phyloP scores from a whole-genome alignment of 768 basidiomycete genomes.

The Boletellus ananiceps region DNA sequence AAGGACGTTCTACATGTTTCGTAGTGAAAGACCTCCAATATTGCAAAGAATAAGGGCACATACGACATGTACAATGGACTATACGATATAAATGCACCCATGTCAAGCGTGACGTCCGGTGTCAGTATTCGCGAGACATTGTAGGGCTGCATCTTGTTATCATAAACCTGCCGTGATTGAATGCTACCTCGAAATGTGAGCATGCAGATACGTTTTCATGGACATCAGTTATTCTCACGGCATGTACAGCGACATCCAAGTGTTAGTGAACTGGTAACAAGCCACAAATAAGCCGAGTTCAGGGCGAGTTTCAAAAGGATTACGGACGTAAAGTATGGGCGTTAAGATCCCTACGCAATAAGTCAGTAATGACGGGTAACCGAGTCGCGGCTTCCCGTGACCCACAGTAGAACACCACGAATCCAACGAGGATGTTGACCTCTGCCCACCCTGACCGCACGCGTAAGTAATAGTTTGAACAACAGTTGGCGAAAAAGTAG shows the following conservation, averaged over 20 bases:
- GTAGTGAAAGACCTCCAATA: slow-evolving; percentile 7
- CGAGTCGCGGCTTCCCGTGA: not conserved
- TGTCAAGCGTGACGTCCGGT: slow-evolving; percentile 47
- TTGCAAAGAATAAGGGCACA: slow-evolving; percentile 1
- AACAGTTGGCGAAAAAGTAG: not conserved
- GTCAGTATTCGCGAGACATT: slow-evolving; percentile 57
- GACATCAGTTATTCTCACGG: slow-evolving; percentile 37
- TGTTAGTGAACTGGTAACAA: slow-evolving; percentile 51
- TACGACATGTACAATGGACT: slow-evolving; percentile 57
- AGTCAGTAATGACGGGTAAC: not conserved
- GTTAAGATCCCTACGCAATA: slow-evolving; percentile 26
- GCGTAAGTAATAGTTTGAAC: not conserved
- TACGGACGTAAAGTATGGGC: slow-evolving; percentile 44
- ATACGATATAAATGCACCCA: slow-evolving; percentile 49
- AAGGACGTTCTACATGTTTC: slow-evolving; percentile 17
- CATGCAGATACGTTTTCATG: not conserved
- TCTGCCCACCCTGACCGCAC: slow-evolving; percentile 57
- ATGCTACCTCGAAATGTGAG: slow-evolving; percentile 35
- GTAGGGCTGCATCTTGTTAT: slow-evolving; percentile 54
- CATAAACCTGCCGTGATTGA: slow-evolving; percentile 57
- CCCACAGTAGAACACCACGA: slow-evolving; percentile 68
- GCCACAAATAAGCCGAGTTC: not conserved
- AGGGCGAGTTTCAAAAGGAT: slow-evolving; percentile 38
- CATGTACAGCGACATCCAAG: slow-evolving; percentile 55
- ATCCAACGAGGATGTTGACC: slow-evolving; percentile 64